A percentile compares a stretch with the other conserved stretches of the same genome.
These are phyloP conservation scores for Boletus reticuloceps DNA, from an alignment of 768 basidiomycete genomes.

Conservation along the genomic window DNA sequence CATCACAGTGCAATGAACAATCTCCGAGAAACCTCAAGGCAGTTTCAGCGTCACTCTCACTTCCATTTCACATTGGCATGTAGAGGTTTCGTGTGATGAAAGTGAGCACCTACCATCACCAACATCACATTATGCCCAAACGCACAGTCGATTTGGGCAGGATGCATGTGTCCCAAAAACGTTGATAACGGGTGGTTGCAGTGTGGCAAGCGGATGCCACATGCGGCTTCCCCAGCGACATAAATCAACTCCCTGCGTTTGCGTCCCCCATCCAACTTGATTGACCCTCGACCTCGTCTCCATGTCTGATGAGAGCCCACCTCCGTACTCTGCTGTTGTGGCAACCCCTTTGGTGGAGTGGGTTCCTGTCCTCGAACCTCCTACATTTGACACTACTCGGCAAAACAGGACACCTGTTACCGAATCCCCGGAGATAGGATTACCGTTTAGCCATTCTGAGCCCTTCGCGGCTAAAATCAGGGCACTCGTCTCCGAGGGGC, in stretches of 20 bases:
- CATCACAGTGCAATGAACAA: no score
- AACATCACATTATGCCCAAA: conserved; percentile 4
- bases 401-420: background rate
- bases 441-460: conserved; percentile 13
- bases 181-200: conserved; percentile 5
- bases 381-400: background rate
- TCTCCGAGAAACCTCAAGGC: no score
- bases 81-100: no score
- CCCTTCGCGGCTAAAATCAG: conserved; percentile 1
- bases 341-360: background rate
- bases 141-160: background rate
- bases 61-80: no score
- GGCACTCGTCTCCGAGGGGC: conserved; percentile 15
- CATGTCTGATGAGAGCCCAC: conserved; percentile 14
- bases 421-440: background rate
- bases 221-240: background rate
- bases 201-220: background rate
- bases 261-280: background rate
- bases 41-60: no score
- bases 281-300: background rate
- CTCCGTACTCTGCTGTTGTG: conserved; percentile 16
- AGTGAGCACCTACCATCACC: no score
- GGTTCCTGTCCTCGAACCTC: background rate
- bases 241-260: background rate
- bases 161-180: background rate